Base-by-base conservation (phyloP, 2,329 filamentous ascomycete genomes). In the Paraphoma sp. region DNA sequence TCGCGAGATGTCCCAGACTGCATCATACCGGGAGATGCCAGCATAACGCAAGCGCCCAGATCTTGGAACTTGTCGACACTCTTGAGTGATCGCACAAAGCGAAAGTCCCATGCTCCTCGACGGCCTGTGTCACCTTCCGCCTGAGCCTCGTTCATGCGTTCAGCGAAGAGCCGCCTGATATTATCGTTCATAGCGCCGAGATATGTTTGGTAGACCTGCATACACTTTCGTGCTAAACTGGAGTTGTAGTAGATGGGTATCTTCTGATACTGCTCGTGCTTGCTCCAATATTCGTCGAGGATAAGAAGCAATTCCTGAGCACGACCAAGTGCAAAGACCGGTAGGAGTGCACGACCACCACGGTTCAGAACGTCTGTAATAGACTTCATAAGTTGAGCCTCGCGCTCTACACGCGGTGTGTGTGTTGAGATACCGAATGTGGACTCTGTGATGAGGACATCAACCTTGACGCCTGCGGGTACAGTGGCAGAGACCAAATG, bases 141-240 rank as follows among this genome's bases (percentile, higher is more conserved):
- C 74, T 96, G 92, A 9, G 92, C 91, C 74, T 96, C 92, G 4
- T 92, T 92, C 87, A 97, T 96, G 46, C 92, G 88, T 76, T 96
- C 93, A 51, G 90, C 86, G 78, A 97, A 97, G n/a, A 97, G 85
- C 10, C 92, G 87, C 76, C 97, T 97, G 81, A 99, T 98, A 70
- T 97, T 98, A 72, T 98, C 94, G 75, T 99, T 99, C 95, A 99
- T 99, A 53, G 93, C 93, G 47, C 93, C 92, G 47, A 98, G 92
- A 70, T 98, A 99, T 1, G 95, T 99, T 76, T 98, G 95, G 74
- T 99, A 99, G 3, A 98, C 93, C 30, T 97, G 87, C 95, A 99
- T 99, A 80, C 95, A 99, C 78, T 97, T 95, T 60, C 94, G 84
- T 1, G 95, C 95, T 42, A 98, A 86, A 69, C 96, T 97, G 69